Base-by-base conservation (phyloP, 345 rosid species). In the Ceriops decandra region DNA sequence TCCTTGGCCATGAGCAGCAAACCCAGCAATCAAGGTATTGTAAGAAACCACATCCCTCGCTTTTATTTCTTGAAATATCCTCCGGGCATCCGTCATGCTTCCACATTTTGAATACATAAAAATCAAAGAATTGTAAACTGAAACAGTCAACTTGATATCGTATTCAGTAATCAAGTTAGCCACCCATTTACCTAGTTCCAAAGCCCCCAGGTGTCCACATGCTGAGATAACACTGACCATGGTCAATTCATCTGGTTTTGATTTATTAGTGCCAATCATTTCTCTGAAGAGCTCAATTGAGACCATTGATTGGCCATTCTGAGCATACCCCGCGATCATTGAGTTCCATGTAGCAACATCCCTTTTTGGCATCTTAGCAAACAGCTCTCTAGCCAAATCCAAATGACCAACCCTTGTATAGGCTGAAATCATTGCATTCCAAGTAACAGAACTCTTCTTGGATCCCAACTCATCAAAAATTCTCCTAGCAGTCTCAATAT, bases 311-410 rank as follows among this genome's bases (percentile, higher is more conserved):
- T 82, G 83, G 35, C 87, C 87, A 42, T 80, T 83, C 61, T 83
- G 86, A 53, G 85, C 78, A 71, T 78, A 81, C 20, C 90, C 85
- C 47, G 84, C 67, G 62, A 86, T 82, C 83, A 82, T 79, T 27
- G 87, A 72, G 72, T 80, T 86, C 85, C 87, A 86, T 10, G 87
- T 78, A 57, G 79, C 83, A 60, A 72, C 74, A 72, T 84, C 78
- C 51, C 77, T 70, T 21, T 68, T 52, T 47, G 71, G 85, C 83
- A 86, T 84, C 70, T 67, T 65, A 78, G 79, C 71, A 60, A 82
- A 86, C 60, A 80, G 82, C 61, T 82, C 70, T 68, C 78, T 60
- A 17, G 78, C 85, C 9, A 69, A 62, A 66, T 28, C 33, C 74
- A 80, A 61, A 74, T 80, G 74, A 30, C 90, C 78, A 24, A 47